phyloP scores from a whole-genome alignment of 2,329 filamentous ascomycete genomes.

The Venturia carpophila region DNA sequence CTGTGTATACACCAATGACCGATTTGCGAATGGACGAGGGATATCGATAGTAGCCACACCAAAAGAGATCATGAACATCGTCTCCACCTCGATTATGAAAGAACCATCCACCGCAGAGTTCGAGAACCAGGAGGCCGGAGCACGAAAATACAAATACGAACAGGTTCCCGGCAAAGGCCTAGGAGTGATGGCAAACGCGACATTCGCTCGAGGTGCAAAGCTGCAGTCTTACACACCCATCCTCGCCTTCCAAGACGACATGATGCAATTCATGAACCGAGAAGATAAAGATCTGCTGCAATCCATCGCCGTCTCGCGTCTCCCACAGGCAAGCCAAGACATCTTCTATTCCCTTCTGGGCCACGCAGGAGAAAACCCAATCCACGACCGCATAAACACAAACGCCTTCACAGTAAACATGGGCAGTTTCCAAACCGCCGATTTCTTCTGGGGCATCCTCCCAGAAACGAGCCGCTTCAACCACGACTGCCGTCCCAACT shows the following conservation, averaged over 20 bases:
- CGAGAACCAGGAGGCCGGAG: background rate
- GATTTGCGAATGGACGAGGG: conserved; percentile 19
- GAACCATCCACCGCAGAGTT: conserved; percentile 3
- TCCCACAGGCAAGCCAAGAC: conserved; percentile 12
- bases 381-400: conserved; percentile 17
- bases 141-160: background rate
- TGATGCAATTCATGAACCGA: conserved; percentile 16
- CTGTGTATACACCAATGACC: conserved; percentile 19
- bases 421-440: conserved; percentile 4
- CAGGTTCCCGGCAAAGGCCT: conserved; percentile 17
- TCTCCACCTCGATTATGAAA: background rate
- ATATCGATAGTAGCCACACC: conserved; percentile 17
- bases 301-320: conserved; percentile 12
- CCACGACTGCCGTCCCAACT: conserved; percentile 38
- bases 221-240: conserved; percentile 14
- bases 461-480: conserved; percentile 29
- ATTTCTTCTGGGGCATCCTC: conserved; percentile 16
- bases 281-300: background rate
- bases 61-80: conserved; percentile 1
- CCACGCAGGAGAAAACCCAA: conserved; percentile 17
- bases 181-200: conserved; percentile 15
- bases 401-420: conserved; percentile 18
- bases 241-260: conserved; percentile 15
- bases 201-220: conserved; percentile 10
- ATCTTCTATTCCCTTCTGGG: conserved; percentile 15